Percentiles rank a stretch among this genome's conserved stretches.
phyloP scores from a whole-genome alignment of 257 asterid species.

The Solanum phureja region DNA sequence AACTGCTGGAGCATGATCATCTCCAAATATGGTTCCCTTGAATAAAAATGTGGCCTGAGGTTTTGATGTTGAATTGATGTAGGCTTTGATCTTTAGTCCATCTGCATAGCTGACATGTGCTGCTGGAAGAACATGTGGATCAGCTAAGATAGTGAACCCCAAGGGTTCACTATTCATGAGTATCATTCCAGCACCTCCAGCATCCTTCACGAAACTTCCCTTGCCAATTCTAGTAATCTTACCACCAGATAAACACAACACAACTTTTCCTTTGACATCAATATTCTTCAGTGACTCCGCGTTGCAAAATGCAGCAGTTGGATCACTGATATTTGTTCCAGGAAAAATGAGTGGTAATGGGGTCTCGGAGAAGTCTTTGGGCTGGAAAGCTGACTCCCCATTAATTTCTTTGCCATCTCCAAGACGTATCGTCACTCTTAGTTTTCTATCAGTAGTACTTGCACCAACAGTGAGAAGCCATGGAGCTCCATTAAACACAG shows the following conservation, averaged over 20 bases:
- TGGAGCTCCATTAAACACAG: conserved; percentile 24
- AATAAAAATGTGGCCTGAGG: conserved; percentile 7
- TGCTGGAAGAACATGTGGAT: conserved; percentile 21
- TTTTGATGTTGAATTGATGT: conserved; percentile 2
- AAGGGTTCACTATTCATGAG: background rate
- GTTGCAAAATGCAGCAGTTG: background rate
- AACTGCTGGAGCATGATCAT: conserved; percentile 9
- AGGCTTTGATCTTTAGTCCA: conserved; percentile 15
- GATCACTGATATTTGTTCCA: background rate
- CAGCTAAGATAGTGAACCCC: conserved; percentile 6
- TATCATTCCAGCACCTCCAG: conserved; percentile 36
- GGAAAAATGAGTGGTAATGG: conserved; percentile 11
- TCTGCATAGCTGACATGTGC: conserved; percentile 11
- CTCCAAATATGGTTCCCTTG: conserved; percentile 23
- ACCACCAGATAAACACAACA: conserved; percentile 13
- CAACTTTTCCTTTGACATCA: conserved; percentile 19
- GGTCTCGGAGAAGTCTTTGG: background rate
- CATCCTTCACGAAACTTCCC: conserved; percentile 18
- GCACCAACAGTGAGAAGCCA: conserved; percentile 42
- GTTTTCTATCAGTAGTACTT: conserved; percentile 15
- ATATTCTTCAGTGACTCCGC: conserved; percentile 1
- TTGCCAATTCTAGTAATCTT: background rate
- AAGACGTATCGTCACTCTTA: background rate
- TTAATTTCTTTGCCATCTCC: conserved; percentile 11
- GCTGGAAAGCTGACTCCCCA: conserved; percentile 17